Base-by-base conservation (phyloP, 2,329 filamentous ascomycete species). In the Fusarium albosuccineum region DNA sequence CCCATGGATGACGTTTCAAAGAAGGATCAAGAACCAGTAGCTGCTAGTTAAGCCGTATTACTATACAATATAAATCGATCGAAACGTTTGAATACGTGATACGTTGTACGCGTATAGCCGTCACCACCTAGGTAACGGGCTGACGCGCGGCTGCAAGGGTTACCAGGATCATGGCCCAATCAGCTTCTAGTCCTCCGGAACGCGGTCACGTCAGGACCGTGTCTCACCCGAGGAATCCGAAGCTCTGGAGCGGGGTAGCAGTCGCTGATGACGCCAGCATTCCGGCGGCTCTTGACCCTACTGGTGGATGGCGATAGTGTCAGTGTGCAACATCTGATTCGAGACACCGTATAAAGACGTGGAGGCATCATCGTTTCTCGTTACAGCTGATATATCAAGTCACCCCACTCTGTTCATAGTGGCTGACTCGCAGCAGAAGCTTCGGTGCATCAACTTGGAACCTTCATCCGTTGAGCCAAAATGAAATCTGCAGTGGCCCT, bases 401-500 rank as follows among this genome's bases (percentile, higher is more conserved):
- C 22, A 22, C 22, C 22, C 22, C 22, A 22, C 22, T 22, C 22
- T 22, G 22, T 39, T 14, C 8, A 14, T 5, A 39, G 36, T 39
- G 36, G 36, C 36, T 39, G 36, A 39, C 36, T 3, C 36, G n/a
- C 6, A 14, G 14, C 36, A 13, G 36, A 33, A 33, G 30, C 30
- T 33, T 33, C 30, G 9, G 17, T 37, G n/a, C 16, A n/a, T 33
- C 8, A 8, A 51, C 22, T 29, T 7, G 13, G n/a, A 9, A 22
- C 22, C 22, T 27, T 51, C 37, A 41, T 52, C 39, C 17, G 39
- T 22, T 22, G 22, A 22, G 22, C 39, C 45, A 62, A 17, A 2
- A 73, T 73, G 70, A 73, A 57, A 50, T 66, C 70, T 42, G 34
- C 67, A 46, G 2, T 62, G 14, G 41, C 64, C 9, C 57, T 71